A percentile compares a stretch with the other conserved stretches of the same genome.
Conservation (phyloP, 2,329 filamentous ascomycete genomes). For the Beauveria rudraprayagi region DNA sequence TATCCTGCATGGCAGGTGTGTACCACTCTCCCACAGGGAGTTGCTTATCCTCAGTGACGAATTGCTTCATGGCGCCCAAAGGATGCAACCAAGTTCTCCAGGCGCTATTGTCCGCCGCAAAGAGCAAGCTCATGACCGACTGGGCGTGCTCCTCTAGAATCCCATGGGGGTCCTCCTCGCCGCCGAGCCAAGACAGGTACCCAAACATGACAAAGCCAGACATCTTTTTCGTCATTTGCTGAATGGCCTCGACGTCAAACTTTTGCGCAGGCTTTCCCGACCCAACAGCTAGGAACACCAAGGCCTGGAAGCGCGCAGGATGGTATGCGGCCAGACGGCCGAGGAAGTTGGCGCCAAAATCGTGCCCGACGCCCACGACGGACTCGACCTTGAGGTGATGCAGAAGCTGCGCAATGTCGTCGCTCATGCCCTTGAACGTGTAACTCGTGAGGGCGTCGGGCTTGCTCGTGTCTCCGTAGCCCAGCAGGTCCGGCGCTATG, state of each 20-base stretch:
- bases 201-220: constrained; percentile 24
- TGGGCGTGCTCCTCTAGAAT: constrained; percentile 19
- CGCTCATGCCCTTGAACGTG: constrained; percentile 22
- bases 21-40: constrained; percentile 22
- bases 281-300: constrained; percentile 25
- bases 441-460: constrained; percentile 22
- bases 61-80: constrained; percentile 20
- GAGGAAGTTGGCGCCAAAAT: constrained; percentile 26
- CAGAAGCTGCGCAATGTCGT: constrained; percentile 27
- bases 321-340: constrained; percentile 22
- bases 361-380: constrained; percentile 36
- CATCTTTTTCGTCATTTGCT: constrained; percentile 22
- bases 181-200: constrained; percentile 23
- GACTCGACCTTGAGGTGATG: constrained; percentile 20
- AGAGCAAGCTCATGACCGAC: constrained; percentile 22
- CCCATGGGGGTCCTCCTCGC: constrained; percentile 10
- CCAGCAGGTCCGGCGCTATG: constrained; percentile 33
- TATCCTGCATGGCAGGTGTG: constrained; percentile 14
- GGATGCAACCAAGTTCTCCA: constrained; percentile 24
- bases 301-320: constrained; percentile 14
- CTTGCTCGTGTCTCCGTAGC: constrained; percentile 29
- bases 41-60: constrained; percentile 17
- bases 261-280: constrained; percentile 20
- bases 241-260: constrained; percentile 25
- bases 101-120: constrained; percentile 16